phyloP scores from a whole-genome alignment of 176 grass and related monocot species.

The Oryza meyeriana region DNA sequence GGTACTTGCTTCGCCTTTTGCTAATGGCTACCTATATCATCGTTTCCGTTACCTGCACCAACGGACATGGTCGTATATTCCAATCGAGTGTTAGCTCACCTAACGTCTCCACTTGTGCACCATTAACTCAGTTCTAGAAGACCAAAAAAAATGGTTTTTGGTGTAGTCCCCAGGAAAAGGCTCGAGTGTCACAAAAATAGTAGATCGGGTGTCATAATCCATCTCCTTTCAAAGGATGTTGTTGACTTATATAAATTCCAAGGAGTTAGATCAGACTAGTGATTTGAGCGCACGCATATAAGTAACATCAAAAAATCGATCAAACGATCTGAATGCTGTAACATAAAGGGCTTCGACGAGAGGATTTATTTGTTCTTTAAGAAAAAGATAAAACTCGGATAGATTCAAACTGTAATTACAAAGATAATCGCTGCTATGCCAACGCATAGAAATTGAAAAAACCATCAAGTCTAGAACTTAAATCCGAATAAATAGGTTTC shows the following conservation, averaged over 20 bases:
- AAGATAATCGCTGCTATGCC: too few species aligned
- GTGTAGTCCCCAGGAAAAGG: neutral
- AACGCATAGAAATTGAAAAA: too few species aligned
- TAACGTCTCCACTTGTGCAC: conserved; percentile 3
- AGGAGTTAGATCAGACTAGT: neutral
- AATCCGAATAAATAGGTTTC: too few species aligned
- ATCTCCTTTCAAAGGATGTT: neutral
- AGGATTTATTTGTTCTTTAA: too few species aligned
- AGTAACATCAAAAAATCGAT: too few species aligned
- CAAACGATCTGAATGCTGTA: too few species aligned
- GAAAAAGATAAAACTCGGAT: too few species aligned
- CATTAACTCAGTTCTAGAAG: neutral
- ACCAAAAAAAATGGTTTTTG: neutral
- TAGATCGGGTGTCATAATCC: neutral
- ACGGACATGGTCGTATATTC: neutral
- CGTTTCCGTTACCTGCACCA: neutral
- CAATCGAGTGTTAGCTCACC: conserved; percentile 30
- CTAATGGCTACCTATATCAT: neutral
- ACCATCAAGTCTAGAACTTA: too few species aligned
- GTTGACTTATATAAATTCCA: neutral
- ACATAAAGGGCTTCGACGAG: too few species aligned
- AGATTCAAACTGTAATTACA: too few species aligned
- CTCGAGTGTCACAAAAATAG: too few species aligned
- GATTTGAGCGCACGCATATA: too few species aligned
- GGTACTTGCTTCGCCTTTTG: neutral